These are phyloP conservation scores for Fusarium lyarnte DNA, from an alignment of 2,329 filamentous ascomycete species.

Conservation along the genomic window DNA sequence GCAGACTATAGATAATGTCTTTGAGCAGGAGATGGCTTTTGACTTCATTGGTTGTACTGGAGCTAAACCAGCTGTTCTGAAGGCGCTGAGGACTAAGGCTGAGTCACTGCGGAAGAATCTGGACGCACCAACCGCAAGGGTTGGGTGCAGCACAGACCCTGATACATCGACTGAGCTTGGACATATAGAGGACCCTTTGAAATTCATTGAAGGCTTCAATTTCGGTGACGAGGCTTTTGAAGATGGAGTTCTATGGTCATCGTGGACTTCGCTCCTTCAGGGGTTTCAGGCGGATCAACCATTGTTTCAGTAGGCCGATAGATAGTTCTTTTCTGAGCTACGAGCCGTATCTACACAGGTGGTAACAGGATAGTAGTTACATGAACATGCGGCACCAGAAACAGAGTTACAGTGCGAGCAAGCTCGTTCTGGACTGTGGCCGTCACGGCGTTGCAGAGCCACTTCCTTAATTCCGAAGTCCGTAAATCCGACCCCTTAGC, in stretches of 20 bases:
- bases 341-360: fast-evolving
- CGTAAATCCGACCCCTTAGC: neutral
- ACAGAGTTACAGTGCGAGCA: neutral
- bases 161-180: neutral
- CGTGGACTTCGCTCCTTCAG: neutral
- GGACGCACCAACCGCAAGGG: fast-evolving
- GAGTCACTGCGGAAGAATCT: neutral
- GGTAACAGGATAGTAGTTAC: too few relatives aligned
- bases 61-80: neutral
- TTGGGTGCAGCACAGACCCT: fast-evolving
- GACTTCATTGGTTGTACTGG: neutral
- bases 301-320: neutral
- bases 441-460: neutral
- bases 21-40: neutral
- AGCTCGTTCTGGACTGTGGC: neutral
- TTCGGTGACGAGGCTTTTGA: neutral
- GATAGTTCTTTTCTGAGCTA: fast-evolving
- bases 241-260: neutral
- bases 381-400: fast-evolving
- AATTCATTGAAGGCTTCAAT: neutral
- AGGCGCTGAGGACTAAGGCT: neutral
- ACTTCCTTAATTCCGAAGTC: neutral
- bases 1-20: neutral
- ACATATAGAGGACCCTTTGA: neutral
- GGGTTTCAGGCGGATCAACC: neutral